These are phyloP conservation scores for Fusarium lyarnte DNA, from an alignment of 2,329 filamentous ascomycete species.

Conservation along the genomic window DNA sequence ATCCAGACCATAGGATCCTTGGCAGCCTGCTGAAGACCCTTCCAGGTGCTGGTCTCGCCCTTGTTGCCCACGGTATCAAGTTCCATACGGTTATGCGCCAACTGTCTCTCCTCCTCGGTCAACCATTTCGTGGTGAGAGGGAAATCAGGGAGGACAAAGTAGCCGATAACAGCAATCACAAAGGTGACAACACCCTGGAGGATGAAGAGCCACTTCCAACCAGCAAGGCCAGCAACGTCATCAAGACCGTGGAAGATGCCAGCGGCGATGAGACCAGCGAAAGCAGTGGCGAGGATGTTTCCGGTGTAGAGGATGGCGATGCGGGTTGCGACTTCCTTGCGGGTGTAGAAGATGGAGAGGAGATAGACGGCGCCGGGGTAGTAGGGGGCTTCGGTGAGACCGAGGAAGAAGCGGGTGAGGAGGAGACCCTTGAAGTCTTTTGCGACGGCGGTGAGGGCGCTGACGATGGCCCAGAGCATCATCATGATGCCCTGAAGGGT, in stretches of 20 bases:
- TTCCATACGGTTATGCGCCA: conserved; percentile 54
- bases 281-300: conserved; percentile 49
- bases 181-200: conserved; percentile 65
- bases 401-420: conserved; percentile 55
- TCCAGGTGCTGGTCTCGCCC: conserved; percentile 52
- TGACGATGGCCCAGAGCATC: conserved; percentile 59
- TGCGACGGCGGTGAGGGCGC: conserved; percentile 57
- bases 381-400: conserved; percentile 55
- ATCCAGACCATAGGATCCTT: conserved; percentile 60
- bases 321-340: conserved; percentile 56
- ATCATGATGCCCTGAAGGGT: conserved; percentile 51
- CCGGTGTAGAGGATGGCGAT: conserved; percentile 58
- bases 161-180: conserved; percentile 41
- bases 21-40: conserved; percentile 55
- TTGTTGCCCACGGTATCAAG: conserved; percentile 58
- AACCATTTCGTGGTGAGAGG: conserved; percentile 56
- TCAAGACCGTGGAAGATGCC: conserved; percentile 52
- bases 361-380: conserved; percentile 52
- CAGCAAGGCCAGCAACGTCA: conserved; percentile 38
- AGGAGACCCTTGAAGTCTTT: conserved; percentile 61
- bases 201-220: conserved; percentile 65
- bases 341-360: conserved; percentile 64
- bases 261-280: conserved; percentile 57
- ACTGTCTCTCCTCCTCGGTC: conserved; percentile 55
- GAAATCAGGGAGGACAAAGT: conserved; percentile 48